phyloP scores from a whole-genome alignment of 1,284 basidiomycete genomes.

The Leccinum griseonigrum region DNA sequence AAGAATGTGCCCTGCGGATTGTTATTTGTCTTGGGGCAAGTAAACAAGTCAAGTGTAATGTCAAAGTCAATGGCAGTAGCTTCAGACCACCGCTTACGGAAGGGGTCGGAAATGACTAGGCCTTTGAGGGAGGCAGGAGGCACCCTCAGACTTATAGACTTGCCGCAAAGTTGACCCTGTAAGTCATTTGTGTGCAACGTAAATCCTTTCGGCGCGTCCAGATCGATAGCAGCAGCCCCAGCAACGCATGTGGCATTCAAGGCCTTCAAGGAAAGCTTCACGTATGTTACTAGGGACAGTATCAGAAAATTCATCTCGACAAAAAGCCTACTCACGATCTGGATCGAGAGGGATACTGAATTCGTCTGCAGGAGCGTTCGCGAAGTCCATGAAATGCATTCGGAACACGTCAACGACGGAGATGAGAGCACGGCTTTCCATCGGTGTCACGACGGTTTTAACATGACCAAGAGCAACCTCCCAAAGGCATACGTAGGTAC shows the following conservation, averaged over 20 bases:
- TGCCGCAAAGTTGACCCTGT: slow-evolving; percentile 62
- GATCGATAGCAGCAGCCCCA: slow-evolving; percentile 50
- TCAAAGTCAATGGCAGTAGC: slow-evolving; percentile 57
- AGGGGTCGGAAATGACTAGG: slow-evolving; percentile 41
- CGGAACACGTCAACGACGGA: slow-evolving; percentile 59
- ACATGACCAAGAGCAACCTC: slow-evolving; percentile 70
- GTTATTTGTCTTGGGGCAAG: slow-evolving; percentile 51
- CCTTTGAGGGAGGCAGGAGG: slow-evolving; percentile 48
- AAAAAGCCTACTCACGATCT: slow-evolving; percentile 57
- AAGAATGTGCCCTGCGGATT: slow-evolving; percentile 69
- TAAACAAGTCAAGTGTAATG: slow-evolving; percentile 66
- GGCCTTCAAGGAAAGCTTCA: slow-evolving; percentile 57
- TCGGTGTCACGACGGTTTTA: slow-evolving; percentile 55
- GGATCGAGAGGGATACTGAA: slow-evolving; percentile 65
- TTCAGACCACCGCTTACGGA: slow-evolving; percentile 63
- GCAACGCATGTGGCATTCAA: slow-evolving; percentile 57
- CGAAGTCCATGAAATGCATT: slow-evolving; percentile 68
- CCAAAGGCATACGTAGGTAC: slow-evolving; percentile 91
- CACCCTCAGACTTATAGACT: slow-evolving; percentile 53
- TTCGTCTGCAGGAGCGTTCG: slow-evolving; percentile 78
- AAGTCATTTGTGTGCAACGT: slow-evolving; percentile 71
- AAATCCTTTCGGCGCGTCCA: slow-evolving; percentile 61
- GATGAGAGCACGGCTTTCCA: slow-evolving; percentile 51
- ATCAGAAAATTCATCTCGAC: slow-evolving; percentile 6
- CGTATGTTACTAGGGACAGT: slow-evolving; percentile 37